Conservation (phyloP, 441 rosid species). For the Mallotus repandus region DNA sequence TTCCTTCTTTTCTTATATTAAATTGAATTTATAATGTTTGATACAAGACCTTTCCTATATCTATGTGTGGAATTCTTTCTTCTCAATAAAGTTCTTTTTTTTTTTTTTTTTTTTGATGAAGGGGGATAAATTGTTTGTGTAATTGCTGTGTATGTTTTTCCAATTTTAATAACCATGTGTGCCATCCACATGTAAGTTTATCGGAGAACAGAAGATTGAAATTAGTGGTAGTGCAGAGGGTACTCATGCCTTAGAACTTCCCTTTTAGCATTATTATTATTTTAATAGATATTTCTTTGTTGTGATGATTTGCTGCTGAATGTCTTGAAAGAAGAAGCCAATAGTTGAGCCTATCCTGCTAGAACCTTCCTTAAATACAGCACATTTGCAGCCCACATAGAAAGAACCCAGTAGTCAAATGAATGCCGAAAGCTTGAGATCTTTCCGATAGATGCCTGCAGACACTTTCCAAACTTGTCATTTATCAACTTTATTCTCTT, state of each 20-base stretch:
- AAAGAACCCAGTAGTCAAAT: constrained; percentile 31
- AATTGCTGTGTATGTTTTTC: background rate
- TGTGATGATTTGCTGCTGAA: constrained; percentile 9
- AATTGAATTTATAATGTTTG: background rate
- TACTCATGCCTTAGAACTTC: constrained; percentile 12
- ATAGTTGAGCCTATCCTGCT: background rate
- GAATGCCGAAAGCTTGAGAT: constrained; percentile 25
- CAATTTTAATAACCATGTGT: background rate
- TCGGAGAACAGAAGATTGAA: constrained; percentile 7
- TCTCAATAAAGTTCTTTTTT: background rate
- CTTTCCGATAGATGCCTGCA: constrained; percentile 32
- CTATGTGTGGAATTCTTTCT: background rate
- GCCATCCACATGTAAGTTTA: constrained; percentile 14
- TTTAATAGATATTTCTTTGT: constrained; percentile 6
- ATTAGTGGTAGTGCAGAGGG: constrained; percentile 18
- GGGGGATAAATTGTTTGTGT: background rate
- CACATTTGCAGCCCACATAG: background rate
- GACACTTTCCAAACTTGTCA: constrained; percentile 21
- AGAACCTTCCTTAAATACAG: constrained; percentile 14
- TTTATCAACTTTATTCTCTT: constrained; percentile 37
- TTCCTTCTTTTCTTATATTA: background rate
- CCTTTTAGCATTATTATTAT: constrained; percentile 2
- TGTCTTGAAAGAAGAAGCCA: background rate
- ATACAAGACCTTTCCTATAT: background rate
- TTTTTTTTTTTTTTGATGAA: background rate